Conservation (phyloP, 2,329 filamentous ascomycete genomes). For the Gremmenia infestans region DNA sequence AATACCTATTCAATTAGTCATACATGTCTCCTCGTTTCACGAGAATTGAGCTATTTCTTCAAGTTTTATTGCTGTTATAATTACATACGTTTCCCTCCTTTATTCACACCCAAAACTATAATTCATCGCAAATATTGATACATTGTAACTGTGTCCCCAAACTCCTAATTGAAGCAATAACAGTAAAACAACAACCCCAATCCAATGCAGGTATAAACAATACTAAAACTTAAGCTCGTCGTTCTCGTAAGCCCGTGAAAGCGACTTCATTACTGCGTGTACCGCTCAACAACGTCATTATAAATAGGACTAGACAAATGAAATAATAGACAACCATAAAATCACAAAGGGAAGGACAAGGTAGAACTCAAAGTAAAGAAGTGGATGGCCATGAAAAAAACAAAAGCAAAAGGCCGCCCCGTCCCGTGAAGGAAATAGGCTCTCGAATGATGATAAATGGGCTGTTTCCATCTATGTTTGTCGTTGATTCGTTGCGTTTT, state of each 20-base stretch:
- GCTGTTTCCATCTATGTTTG: slow-evolving; percentile 1
- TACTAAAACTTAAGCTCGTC: slow-evolving; percentile 14
- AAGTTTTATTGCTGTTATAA: slow-evolving; percentile 11
- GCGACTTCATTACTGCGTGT: slow-evolving; percentile 18
- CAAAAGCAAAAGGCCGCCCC: slow-evolving; percentile 14
- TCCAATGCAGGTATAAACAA: slow-evolving; percentile 20
- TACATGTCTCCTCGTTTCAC: too few relatives aligned
- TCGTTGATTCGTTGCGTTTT: slow-evolving; percentile 12
- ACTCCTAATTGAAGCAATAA: neutral
- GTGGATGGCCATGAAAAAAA: neutral
- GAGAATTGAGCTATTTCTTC: too few relatives aligned
- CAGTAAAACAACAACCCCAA: neutral
- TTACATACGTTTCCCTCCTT: slow-evolving; percentile 4
- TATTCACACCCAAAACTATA: slow-evolving; percentile 4
- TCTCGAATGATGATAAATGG: slow-evolving; percentile 10
- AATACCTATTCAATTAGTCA: too few relatives aligned
- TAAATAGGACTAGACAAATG: neutral
- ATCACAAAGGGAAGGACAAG: slow-evolving; percentile 1
- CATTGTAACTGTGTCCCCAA: slow-evolving; percentile 7
- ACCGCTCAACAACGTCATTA: slow-evolving; percentile 14
- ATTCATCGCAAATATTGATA: slow-evolving; percentile 9
- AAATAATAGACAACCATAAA: neutral
- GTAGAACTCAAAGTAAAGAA: slow-evolving; percentile 7
- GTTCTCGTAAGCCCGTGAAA: slow-evolving; percentile 15
- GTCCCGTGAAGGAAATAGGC: slow-evolving; percentile 17